phyloP scores from a whole-genome alignment of 768 basidiomycete genomes.

The Tulasnella sp. region DNA sequence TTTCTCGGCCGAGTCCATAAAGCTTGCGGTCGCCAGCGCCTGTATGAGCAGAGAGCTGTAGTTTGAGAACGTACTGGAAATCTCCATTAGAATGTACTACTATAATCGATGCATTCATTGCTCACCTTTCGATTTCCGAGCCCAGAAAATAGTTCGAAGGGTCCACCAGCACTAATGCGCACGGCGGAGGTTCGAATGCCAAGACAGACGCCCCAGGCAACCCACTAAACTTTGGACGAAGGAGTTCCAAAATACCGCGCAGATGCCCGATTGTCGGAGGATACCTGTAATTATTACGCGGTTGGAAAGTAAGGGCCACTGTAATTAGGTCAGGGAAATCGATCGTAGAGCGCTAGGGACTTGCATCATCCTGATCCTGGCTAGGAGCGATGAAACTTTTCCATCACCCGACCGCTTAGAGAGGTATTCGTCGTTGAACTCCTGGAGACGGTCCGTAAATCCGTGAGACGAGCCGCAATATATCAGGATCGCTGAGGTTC shows the following conservation, averaged over 20 bases:
- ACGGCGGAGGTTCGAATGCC: conserved; percentile 50
- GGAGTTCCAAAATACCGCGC: conserved; percentile 48
- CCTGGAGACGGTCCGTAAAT: conserved; percentile 50
- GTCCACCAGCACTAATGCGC: conserved; percentile 64
- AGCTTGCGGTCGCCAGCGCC: conserved; percentile 31
- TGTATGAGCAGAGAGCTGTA: conserved; percentile 34
- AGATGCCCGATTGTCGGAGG: conserved; percentile 21
- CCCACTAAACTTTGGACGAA: conserved; percentile 41
- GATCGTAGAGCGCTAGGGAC: background rate
- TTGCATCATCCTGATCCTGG: conserved; percentile 60
- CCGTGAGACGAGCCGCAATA: conserved; percentile 40
- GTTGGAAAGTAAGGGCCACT: conserved; percentile 65
- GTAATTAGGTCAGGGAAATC: conserved; percentile 32
- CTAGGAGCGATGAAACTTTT: conserved; percentile 45
- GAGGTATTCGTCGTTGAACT: conserved; percentile 55
- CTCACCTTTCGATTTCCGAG: conserved; percentile 25
- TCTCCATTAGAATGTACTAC: conserved; percentile 37
- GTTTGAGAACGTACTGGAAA: conserved; percentile 27
- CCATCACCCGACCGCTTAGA: conserved; percentile 49
- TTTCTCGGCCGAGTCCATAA: background rate
- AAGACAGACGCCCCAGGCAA: conserved; percentile 42
- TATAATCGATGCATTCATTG: conserved; percentile 39
- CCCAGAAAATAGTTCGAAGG: conserved; percentile 58
- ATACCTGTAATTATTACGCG: conserved; percentile 50
- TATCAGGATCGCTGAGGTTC: conserved; percentile 37